Percentiles rank a stretch among this genome's conserved stretches.
phyloP scores from a whole-genome alignment of 352 stramenopile genomes.

The Pythium utonaiense region DNA sequence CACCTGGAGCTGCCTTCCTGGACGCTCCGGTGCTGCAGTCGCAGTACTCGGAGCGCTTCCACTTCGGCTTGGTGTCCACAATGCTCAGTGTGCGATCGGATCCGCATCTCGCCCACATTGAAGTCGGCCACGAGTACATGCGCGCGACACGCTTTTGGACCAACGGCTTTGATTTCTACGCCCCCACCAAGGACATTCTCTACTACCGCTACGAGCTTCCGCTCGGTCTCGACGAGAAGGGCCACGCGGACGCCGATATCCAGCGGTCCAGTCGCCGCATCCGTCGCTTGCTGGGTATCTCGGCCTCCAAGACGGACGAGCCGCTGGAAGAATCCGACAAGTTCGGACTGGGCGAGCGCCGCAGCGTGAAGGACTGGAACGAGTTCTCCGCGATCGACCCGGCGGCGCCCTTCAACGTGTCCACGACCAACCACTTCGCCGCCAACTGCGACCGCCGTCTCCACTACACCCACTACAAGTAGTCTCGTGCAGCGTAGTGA shows the following conservation, averaged over 20 bases:
- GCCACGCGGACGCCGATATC: constrained; percentile 11
- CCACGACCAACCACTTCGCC: constrained; percentile 86
- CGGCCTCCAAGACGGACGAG: constrained; percentile 33
- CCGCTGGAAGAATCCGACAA: constrained; percentile 30
- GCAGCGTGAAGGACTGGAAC: constrained; percentile 56
- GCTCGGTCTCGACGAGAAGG: constrained; percentile 28
- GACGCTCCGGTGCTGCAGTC: constrained; percentile 60
- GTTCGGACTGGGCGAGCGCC: constrained; percentile 45
- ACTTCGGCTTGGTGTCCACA: constrained; percentile 60
- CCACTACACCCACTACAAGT: constrained; percentile 58
- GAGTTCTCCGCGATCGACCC: constrained; percentile 67
- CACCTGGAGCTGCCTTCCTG: constrained; percentile 5
- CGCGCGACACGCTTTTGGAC: constrained; percentile 85
- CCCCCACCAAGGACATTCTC: constrained; percentile 56
- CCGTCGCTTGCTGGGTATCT: constrained; percentile 50
- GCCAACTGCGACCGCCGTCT: constrained; percentile 48
- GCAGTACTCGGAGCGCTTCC: constrained; percentile 82
- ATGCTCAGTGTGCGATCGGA: constrained; percentile 73
- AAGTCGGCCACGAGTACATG: constrained; percentile 67
- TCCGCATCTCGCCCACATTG: constrained; percentile 54
- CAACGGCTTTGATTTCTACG: constrained; percentile 83
- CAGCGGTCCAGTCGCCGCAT: constrained; percentile 53
- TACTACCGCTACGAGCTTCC: constrained; percentile 63
- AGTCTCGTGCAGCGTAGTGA: neutral
- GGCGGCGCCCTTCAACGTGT: constrained; percentile 58